phyloP scores from a whole-genome alignment of 1,284 basidiomycete genomes.

The Ceratobasidium papillatum region DNA sequence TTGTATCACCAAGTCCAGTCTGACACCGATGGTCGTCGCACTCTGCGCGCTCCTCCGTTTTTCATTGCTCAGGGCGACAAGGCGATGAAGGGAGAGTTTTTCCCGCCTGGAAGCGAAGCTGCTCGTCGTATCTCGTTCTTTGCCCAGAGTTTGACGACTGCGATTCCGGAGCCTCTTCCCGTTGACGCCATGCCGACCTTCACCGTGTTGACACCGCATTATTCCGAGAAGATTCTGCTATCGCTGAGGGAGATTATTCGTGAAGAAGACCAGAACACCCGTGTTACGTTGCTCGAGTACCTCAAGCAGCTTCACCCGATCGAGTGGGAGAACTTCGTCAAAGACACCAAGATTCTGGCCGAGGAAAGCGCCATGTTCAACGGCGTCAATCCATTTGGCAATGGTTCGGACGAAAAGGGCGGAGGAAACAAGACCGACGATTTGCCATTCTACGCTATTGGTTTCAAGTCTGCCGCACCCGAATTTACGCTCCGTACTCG shows the following conservation, averaged over 20 bases:
- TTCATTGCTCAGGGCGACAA: constrained; percentile 92
- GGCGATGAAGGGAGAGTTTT: constrained; percentile 87
- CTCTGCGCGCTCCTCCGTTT: constrained; percentile 90
- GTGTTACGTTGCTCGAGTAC: constrained; percentile 94
- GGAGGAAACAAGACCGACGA: constrained; percentile 86
- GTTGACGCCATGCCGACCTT: constrained; percentile 98
- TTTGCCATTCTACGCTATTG: constrained; percentile 98
- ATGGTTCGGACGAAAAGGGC: constrained; percentile 80
- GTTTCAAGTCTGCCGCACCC: constrained; percentile 98
- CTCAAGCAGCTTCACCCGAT: constrained; percentile 97
- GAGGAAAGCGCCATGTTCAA: constrained; percentile 93
- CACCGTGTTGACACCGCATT: constrained; percentile 94
- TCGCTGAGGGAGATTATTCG: constrained; percentile 96
- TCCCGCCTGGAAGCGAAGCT: constrained; percentile 90
- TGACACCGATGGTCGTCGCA: constrained; percentile 81
- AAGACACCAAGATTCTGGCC: constrained; percentile 98
- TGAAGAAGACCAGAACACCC: constrained; percentile 94
- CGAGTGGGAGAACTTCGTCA: constrained; percentile 99
- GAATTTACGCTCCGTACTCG: constrained; percentile 98
- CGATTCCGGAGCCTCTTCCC: constrained; percentile 87
- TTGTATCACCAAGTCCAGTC: constrained; percentile 94
- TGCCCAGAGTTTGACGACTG: constrained; percentile 90
- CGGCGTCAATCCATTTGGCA: constrained; percentile 77
- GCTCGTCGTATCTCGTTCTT: constrained; percentile 97
- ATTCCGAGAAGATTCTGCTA: constrained; percentile 94